Base-by-base conservation (phyloP, 228 moss, liverwort and hornwort species). In the Sphagnum fallax region DNA sequence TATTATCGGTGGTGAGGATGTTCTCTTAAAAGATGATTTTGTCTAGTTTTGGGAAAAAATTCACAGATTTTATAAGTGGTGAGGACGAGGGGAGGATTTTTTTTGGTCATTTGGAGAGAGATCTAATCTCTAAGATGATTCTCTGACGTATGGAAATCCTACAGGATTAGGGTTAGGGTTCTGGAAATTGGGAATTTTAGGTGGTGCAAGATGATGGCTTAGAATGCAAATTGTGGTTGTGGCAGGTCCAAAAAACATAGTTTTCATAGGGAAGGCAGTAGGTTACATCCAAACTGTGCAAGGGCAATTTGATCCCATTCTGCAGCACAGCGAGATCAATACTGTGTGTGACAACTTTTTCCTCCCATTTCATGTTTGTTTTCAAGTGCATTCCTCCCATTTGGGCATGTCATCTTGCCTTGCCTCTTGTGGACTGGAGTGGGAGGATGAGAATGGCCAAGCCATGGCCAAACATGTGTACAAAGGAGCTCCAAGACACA, bases 211-310 rank as follows among this genome's bases (percentile, higher is more conserved):
- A 6, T 53, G 53, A 55, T n/a, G 10, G 16, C 65, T 51, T 13
- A 47, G 55, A n/a, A 32, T 15, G 53, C 6, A 11, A 52, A 11
- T n/a, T 10, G 50, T 5, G 48, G 61, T 62, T 11, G 49, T 32
- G 74, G 71, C 75, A 98, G 97, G 98, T 69, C 94, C 94, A 18
- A 98, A 98, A 80, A 94, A 98, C 75, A 87, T 93, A 52, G 85
- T 92, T 49, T 71, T 98, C 18, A 78, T 98, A 55, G 94, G 94
- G 61, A 93, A 84, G 75, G 97, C 93, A 16, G 91, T 98, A 50
- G 93, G 91, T 62, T 98, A 91, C 63, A 84, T 98, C 12, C 98
- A 98, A 76, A 90, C 73, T 60, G 88, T 83, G 8, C 88, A 93
- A 52, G 89, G 87, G 61, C 87, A 90, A 52, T 75, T 93, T 68